phyloP scores from a whole-genome alignment of 129 eudicot genomes.

The Gnaphalium uliginosum region DNA sequence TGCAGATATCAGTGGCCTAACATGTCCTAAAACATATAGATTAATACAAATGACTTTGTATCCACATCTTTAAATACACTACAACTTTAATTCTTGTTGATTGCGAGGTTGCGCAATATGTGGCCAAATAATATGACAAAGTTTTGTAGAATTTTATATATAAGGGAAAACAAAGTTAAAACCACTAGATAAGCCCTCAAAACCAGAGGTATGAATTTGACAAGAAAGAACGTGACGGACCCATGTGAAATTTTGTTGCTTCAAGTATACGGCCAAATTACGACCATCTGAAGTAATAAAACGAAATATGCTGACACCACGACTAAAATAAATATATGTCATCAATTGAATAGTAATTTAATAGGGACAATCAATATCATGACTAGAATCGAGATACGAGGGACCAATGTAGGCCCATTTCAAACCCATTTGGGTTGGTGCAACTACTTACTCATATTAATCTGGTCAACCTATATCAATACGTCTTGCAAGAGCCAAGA shows the following conservation, averaged over 20 bases:
- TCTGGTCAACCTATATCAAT: background rate
- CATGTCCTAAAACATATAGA: too few relatives aligned
- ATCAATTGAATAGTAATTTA: background rate
- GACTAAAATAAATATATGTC: background rate
- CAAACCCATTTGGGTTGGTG: slow-evolving; percentile 5
- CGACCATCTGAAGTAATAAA: too few relatives aligned
- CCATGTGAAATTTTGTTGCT: background rate
- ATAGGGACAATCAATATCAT: background rate
- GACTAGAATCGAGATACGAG: slow-evolving; percentile 5
- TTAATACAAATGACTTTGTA: too few relatives aligned
- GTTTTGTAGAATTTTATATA: background rate
- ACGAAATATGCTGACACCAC: background rate
- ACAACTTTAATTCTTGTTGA: too few relatives aligned
- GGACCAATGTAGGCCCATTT: slow-evolving; percentile 1
- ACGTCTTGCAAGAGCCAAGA: too few relatives aligned
- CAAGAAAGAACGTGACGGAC: background rate
- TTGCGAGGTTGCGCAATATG: too few relatives aligned
- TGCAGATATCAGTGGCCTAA: too few relatives aligned
- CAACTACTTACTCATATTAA: slow-evolving; percentile 8
- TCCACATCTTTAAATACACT: too few relatives aligned
- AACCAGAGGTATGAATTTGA: background rate
- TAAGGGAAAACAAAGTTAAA: background rate
- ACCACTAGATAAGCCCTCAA: background rate
- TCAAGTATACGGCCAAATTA: background rate
- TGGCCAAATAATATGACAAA: background rate